Conservation (phyloP, 192 early-diverging fungal species). For the Backusella westeae region DNA sequence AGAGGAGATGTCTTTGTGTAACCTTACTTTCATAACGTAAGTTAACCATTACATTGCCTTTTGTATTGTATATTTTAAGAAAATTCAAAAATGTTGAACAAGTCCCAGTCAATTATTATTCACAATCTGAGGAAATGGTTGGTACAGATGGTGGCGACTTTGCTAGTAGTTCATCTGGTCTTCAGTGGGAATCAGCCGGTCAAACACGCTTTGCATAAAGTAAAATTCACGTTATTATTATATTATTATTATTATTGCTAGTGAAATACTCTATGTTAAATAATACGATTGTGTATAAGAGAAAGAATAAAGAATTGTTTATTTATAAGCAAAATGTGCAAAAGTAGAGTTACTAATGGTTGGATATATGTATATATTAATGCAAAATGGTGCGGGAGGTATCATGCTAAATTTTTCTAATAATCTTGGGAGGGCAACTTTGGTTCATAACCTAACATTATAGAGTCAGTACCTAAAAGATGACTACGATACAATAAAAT, state of each 20-base stretch:
- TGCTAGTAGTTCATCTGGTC: not conserved
- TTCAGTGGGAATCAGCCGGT: not conserved
- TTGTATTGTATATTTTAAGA: not conserved
- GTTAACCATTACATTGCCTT: not conserved
- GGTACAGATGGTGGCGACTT: not conserved
- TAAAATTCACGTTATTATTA: not conserved
- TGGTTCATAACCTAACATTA: not conserved
- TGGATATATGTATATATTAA: too few species aligned
- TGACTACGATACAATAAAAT: not conserved
- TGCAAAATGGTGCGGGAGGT: not conserved
- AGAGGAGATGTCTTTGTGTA: not conserved
- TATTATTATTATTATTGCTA: not conserved
- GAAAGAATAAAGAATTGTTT: too few species aligned
- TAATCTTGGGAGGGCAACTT: not conserved
- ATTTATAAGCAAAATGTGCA: too few species aligned
- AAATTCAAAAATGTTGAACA: not conserved
- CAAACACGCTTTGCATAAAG: not conserved
- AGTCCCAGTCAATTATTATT: not conserved
- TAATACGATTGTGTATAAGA: too few species aligned
- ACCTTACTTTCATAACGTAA: not conserved
- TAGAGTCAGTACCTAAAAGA: not conserved
- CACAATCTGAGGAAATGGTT: not conserved
- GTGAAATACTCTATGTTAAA: too few species aligned
- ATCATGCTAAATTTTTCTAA: not conserved
- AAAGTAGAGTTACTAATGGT: too few species aligned